Evolutionary conservation across 176 grass and related monocot genomes (phyloP).

Genomic region (Aegilops sharonensis): DNA sequence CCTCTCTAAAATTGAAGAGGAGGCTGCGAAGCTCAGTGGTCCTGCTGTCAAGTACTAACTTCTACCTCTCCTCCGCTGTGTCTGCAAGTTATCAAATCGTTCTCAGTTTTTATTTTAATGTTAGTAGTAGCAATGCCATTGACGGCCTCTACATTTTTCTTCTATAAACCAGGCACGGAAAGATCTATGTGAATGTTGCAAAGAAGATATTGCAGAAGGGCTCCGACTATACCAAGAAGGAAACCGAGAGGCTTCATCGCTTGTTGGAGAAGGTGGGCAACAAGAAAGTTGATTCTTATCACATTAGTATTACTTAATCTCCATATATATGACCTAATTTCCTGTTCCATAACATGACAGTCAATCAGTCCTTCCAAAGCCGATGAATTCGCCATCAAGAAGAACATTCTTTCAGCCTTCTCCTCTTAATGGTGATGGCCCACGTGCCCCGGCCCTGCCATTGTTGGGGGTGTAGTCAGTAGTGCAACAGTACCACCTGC

Average conservation of each 20-base stretch:
- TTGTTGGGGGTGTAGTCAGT: neutral
- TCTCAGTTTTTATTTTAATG: neutral
- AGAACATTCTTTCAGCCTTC: conserved; percentile 87
- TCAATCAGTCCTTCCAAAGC: conserved; percentile 81
- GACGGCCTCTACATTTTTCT: neutral
- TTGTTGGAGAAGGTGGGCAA: conserved; percentile 74
- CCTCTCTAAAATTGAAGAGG: conserved; percentile 78
- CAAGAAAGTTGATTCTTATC: neutral
- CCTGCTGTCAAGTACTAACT: conserved; percentile 71
- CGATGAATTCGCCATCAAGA: conserved; percentile 92
- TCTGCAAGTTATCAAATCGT: neutral
- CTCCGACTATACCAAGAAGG: conserved; percentile 70
- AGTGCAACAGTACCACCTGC: neutral
- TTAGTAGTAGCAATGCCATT: neutral
- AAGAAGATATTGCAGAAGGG: conserved; percentile 82
- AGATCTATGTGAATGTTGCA: conserved; percentile 73
- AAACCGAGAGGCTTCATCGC: conserved; percentile 84
- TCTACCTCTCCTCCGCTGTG: neutral
- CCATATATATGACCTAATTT: conserved; percentile 15
- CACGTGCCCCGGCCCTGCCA: neutral
- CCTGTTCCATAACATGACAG: conserved; percentile 37
- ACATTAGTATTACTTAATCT: neutral
- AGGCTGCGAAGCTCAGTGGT: conserved; percentile 86
- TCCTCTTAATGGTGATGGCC: conserved; percentile 48
- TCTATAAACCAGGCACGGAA: conserved; percentile 62